Conservation (phyloP, 768 basidiomycete species). For the Leucocoprinus leucothites region DNA sequence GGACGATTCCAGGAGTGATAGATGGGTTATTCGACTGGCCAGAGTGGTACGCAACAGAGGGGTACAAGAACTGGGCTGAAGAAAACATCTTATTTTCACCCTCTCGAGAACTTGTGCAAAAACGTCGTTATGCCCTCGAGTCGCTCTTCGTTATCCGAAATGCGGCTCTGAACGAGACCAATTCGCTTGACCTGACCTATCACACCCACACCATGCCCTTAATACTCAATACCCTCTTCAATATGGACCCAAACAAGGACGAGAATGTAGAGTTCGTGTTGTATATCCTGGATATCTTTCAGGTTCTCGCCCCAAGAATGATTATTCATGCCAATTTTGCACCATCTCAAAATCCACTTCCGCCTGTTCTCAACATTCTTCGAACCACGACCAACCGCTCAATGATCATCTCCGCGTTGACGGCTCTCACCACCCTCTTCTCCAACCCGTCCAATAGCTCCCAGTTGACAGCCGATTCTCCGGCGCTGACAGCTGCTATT, state of each 20-base stretch:
- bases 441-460: constrained; percentile 55
- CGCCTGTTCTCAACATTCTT: constrained; percentile 51
- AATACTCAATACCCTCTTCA: constrained; percentile 61
- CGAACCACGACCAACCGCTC: constrained; percentile 67
- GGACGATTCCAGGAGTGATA: constrained; percentile 71
- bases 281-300: constrained; percentile 68
- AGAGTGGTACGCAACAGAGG: constrained; percentile 71
- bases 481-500: constrained; percentile 60
- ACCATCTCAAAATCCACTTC: constrained; percentile 47
- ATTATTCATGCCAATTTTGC: constrained; percentile 29
- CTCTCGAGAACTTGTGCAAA: constrained; percentile 44
- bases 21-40: constrained; percentile 89
- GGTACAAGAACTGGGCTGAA: constrained; percentile 45
- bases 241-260: constrained; percentile 59
- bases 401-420: constrained; percentile 65
- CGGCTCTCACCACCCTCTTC: constrained; percentile 58
- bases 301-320: constrained; percentile 51
- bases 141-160: constrained; percentile 88
- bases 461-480: constrained; percentile 52
- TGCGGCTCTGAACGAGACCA: constrained; percentile 65
- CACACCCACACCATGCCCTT: constrained; percentile 64
- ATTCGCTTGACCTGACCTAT: constrained; percentile 55
- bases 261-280: constrained; percentile 71
- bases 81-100: constrained; percentile 52
- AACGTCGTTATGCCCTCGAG: constrained; percentile 77